Evolutionary conservation across 2,329 filamentous ascomycete genomes (phyloP).

Genomic region (Hymenoscyphus salicellus): DNA sequence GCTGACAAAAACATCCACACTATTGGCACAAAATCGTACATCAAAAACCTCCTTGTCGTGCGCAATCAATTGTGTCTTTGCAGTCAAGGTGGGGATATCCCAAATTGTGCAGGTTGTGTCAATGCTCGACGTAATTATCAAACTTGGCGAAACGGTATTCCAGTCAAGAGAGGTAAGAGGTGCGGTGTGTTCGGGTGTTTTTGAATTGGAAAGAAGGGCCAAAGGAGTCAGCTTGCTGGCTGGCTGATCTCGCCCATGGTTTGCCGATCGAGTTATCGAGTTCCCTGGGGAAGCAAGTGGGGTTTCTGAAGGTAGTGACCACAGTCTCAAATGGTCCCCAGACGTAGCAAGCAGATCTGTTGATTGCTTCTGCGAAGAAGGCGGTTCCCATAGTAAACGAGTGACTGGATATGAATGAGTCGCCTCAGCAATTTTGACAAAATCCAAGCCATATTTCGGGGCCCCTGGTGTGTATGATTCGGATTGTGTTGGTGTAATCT

Average conservation of each 20-base stretch:
- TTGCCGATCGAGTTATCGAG: conserved; percentile 65
- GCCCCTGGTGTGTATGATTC: conserved; percentile 67
- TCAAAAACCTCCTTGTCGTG: conserved; percentile 99
- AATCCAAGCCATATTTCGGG: conserved; percentile 77
- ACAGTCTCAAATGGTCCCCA: conserved; percentile 87
- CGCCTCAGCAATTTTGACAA: conserved; percentile 89
- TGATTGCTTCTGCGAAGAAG: conserved; percentile 89
- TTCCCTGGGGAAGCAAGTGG: conserved; percentile 56
- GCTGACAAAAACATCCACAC: conserved; percentile 97
- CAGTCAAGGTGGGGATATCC: conserved; percentile 96
- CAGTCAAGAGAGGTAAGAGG: conserved; percentile 95
- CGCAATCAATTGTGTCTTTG: conserved; percentile 96
- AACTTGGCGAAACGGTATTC: conserved; percentile 93
- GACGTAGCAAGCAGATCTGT: conserved; percentile 94
- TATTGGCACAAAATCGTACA: conserved; percentile 95
- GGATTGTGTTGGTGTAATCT: conserved; percentile 67
- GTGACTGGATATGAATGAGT: conserved; percentile 98
- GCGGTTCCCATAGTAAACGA: conserved; percentile 90
- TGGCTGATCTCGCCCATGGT: conserved; percentile 55
- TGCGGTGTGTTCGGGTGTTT: conserved; percentile 96
- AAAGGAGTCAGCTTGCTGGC: conserved; percentile 84
- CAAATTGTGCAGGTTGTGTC: conserved; percentile 99
- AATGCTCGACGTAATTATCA: conserved; percentile 98
- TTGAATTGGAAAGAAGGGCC: conserved; percentile 92
- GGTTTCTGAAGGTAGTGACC: conserved; percentile 77